Evolutionary conservation across 306 rosid genomes (phyloP).

Genomic region (Sindora glabra): DNA sequence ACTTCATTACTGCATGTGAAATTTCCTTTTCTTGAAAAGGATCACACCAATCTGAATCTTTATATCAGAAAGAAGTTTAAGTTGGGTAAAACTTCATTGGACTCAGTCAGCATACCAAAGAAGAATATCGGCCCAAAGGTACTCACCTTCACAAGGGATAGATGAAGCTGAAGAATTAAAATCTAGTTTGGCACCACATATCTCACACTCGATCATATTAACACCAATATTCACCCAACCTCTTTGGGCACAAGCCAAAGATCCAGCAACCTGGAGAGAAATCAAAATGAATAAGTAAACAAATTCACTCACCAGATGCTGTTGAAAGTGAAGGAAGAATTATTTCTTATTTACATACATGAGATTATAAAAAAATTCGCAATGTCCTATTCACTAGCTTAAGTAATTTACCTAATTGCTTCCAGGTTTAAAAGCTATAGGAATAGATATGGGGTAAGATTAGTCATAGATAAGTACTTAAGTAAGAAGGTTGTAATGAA

Average conservation of each 20-base stretch:
- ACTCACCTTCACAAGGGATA: constrained; percentile 28
- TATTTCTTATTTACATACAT: not conserved
- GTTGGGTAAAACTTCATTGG: not conserved
- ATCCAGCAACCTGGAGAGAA: constrained; percentile 38
- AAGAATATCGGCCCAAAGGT: not conserved
- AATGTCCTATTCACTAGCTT: not conserved
- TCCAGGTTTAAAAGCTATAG: too few relatives aligned
- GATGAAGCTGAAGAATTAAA: constrained; percentile 34
- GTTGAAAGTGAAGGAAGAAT: not conserved
- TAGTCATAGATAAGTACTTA: too few relatives aligned
- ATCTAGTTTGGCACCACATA: constrained; percentile 51
- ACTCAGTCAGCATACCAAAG: constrained; percentile 13
- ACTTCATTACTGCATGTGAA: not conserved
- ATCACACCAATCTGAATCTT: not conserved
- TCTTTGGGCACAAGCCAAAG: constrained; percentile 81
- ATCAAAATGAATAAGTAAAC: not conserved
- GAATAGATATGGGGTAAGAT: too few relatives aligned
- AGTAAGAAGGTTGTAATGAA: too few relatives aligned
- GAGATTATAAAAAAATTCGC: too few relatives aligned
- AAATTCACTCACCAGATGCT: not conserved
- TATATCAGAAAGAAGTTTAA: not conserved
- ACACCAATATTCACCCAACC: constrained; percentile 84
- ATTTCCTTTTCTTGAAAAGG: not conserved
- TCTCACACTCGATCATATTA: constrained; percentile 72
- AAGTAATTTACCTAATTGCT: not conserved